Evolutionary conservation across 768 basidiomycete species (phyloP).

Genomic region (Kwoniella sp.): DNA sequence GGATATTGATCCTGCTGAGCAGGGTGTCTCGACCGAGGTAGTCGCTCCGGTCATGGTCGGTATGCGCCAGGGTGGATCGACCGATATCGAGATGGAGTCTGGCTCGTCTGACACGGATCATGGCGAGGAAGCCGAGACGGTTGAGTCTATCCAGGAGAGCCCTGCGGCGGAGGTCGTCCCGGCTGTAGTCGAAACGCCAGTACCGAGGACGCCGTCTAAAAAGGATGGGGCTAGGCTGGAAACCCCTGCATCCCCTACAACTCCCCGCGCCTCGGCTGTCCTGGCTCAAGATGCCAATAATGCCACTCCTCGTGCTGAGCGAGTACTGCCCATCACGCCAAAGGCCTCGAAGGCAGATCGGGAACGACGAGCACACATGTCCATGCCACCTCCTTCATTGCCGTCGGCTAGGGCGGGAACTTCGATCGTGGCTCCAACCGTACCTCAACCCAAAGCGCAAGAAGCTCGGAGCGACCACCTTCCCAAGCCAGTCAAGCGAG

Average conservation of each 20-base stretch:
- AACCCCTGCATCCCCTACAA: slow-evolving; percentile 22
- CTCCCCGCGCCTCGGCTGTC: slow-evolving; percentile 24
- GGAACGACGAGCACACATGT: slow-evolving; percentile 17
- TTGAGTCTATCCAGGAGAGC: slow-evolving; percentile 7
- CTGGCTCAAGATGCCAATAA: slow-evolving; percentile 4
- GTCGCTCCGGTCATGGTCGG: slow-evolving; percentile 6
- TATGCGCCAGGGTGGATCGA: slow-evolving; percentile 14
- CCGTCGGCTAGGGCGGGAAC: no score
- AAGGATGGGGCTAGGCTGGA: slow-evolving; percentile 1
- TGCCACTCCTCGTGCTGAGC: slow-evolving; percentile 24
- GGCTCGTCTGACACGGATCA: slow-evolving; percentile 19
- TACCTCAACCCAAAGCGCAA: slow-evolving; percentile 5
- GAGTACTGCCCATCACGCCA: slow-evolving; percentile 11
- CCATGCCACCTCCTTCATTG: slow-evolving; percentile 14
- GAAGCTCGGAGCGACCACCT: slow-evolving; percentile 19
- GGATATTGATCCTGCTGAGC: not conserved
- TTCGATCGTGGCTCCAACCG: not conserved
- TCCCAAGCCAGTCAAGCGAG: slow-evolving; percentile 25
- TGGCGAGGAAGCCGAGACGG: not conserved
- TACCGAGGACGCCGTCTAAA: slow-evolving; percentile 26
- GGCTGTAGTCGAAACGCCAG: not conserved
- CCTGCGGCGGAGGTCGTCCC: not conserved
- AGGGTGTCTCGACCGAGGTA: not conserved
- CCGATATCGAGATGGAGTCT: slow-evolving; percentile 36
- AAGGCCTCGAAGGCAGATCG: slow-evolving; percentile 10